Conservation (phyloP, 805 yeast species). For the Candida dajiaensis region DNA sequence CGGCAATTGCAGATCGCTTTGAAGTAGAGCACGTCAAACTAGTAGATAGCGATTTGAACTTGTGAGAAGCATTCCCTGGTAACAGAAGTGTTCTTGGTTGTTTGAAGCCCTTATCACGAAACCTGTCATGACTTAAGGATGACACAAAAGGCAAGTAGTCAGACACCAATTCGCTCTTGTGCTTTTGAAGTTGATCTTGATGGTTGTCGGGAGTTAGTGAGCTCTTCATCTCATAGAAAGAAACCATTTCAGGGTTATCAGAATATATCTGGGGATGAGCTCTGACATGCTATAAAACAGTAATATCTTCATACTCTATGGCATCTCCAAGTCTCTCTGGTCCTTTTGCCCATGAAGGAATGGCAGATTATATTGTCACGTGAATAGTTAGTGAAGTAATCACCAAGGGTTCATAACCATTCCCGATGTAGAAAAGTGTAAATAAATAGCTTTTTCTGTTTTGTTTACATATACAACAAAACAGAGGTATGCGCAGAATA, state of each 20-base stretch:
- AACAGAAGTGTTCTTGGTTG: not conserved
- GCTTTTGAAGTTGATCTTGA: not conserved
- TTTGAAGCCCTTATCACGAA: not conserved
- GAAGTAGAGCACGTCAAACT: not conserved
- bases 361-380: not conserved
- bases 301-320: no score
- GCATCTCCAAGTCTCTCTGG: not conserved
- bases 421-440: not conserved
- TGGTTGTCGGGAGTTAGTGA: not conserved
- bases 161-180: constrained; percentile 7
- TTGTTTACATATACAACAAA: not conserved
- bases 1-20: not conserved
- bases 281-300: not conserved
- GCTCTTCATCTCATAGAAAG: not conserved
- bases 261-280: not conserved
- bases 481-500: not conserved
- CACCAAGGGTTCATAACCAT: not conserved
- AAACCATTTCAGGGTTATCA: not conserved
- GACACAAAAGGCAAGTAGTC: constrained; percentile 17
- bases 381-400: not conserved
- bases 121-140: not conserved
- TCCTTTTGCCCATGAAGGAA: not conserved
- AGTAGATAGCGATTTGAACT: not conserved
- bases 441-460: not conserved
- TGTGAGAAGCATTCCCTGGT: not conserved